phyloP scores from a whole-genome alignment of 2,329 filamentous ascomycete species.

The Ophiosphaerella narmari region DNA sequence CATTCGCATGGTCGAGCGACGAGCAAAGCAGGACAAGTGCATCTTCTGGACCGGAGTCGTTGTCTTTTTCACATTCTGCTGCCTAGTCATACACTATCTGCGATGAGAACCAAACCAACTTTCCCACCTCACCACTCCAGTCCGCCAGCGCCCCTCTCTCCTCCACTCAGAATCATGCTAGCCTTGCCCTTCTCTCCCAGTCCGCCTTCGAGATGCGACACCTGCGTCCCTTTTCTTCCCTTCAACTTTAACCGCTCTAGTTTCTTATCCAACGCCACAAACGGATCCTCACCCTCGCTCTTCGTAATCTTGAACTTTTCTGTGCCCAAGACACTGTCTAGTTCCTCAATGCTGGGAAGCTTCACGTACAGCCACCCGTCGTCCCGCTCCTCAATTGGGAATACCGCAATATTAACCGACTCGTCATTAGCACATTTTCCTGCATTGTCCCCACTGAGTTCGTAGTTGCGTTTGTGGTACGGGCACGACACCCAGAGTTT shows the following conservation, averaged over 20 bases:
- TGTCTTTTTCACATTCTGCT: slow-evolving; percentile 89
- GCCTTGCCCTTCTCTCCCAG: slow-evolving; percentile 52
- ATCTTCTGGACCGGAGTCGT: slow-evolving; percentile 89
- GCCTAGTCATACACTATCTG: slow-evolving; percentile 84
- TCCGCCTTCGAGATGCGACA: slow-evolving; percentile 52
- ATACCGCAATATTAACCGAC: slow-evolving; percentile 78
- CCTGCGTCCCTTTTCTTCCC: slow-evolving; percentile 56
- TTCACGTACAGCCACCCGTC: slow-evolving; percentile 82
- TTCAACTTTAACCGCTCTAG: slow-evolving; percentile 55
- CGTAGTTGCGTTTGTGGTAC: slow-evolving; percentile 87
- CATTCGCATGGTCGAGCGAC: slow-evolving; percentile 92
- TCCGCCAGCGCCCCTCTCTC: slow-evolving; percentile 49
- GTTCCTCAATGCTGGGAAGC: slow-evolving; percentile 77
- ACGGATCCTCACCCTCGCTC: slow-evolving; percentile 65
- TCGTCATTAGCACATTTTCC: slow-evolving; percentile 78
- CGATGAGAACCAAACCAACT: slow-evolving; percentile 43
- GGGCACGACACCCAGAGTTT: slow-evolving; percentile 88
- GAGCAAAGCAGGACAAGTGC: slow-evolving; percentile 96
- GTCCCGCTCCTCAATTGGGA: slow-evolving; percentile 72
- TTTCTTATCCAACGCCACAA: slow-evolving; percentile 61
- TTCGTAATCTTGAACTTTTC: slow-evolving; percentile 77
- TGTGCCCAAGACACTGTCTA: slow-evolving; percentile 79
- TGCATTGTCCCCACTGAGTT: slow-evolving; percentile 67
- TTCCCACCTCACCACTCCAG: slow-evolving; percentile 50
- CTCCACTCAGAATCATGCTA: slow-evolving; percentile 52